Conservation (phyloP, 495 filamentous ascomycete species). For the Daldinia grandis region DNA sequence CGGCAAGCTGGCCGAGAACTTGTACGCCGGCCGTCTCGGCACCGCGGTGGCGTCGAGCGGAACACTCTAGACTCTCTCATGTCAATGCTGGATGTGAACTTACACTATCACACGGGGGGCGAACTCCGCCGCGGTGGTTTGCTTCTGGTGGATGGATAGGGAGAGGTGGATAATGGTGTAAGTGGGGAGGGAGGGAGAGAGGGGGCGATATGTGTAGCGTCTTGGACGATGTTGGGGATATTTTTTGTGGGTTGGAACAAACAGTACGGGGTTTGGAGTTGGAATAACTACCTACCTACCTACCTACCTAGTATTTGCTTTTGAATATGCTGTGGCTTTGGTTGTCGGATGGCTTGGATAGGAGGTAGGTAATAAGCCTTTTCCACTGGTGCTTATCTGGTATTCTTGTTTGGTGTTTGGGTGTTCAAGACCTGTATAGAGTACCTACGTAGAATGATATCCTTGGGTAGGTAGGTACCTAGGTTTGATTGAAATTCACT, state of each 20-base stretch:
- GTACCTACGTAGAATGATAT: too few species aligned
- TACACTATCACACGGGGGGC: not conserved
- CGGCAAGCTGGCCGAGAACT: not conserved
- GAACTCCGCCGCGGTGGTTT: not conserved
- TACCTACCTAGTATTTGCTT: too few species aligned
- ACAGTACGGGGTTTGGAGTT: not conserved
- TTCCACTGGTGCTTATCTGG: too few species aligned
- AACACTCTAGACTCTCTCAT: not conserved
- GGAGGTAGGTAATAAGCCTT: too few species aligned
- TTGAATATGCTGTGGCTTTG: too few species aligned
- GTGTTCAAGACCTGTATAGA: too few species aligned
- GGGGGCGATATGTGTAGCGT: not conserved
- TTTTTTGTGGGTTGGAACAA: not conserved
- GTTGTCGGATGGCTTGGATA: too few species aligned
- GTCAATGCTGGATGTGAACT: not conserved
- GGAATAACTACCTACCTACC: too few species aligned
- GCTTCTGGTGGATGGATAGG: not conserved
- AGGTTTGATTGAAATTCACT: too few species aligned
- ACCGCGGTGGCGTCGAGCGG: not conserved
- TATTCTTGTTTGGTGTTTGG: too few species aligned
- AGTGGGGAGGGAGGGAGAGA: not conserved
- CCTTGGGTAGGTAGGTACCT: too few species aligned
- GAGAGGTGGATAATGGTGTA: not conserved
- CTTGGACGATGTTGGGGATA: not conserved
- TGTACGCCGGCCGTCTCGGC: not conserved